Percentiles rank a stretch among this genome's conserved stretches.
Evolutionary conservation across 106 monocot species (phyloP).

Genomic region (Agapanthus africanus): DNA sequence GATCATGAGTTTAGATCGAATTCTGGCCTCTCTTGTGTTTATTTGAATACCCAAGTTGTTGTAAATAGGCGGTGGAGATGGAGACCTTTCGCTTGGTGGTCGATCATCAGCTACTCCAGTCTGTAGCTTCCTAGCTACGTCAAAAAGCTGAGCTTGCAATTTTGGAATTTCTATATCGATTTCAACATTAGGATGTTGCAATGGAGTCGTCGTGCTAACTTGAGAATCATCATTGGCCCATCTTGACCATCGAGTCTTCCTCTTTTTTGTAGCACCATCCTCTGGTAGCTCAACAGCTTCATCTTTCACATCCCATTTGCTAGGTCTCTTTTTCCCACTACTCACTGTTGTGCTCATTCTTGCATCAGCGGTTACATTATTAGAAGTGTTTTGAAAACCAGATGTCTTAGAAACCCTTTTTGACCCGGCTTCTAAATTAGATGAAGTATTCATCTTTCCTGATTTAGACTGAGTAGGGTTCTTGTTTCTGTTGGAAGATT

Average conservation of each 20-base stretch:
- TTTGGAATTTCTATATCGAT: slow-evolving; percentile 1
- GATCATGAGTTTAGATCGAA: slow-evolving; percentile 11
- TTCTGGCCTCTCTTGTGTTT: slow-evolving; percentile 10
- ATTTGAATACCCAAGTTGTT: slow-evolving; percentile 14
- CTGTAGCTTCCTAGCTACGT: slow-evolving; percentile 5
- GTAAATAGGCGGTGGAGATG: slow-evolving; percentile 20
- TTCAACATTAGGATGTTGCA: not conserved
- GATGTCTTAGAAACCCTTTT: not conserved
- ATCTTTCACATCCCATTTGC: slow-evolving; percentile 19
- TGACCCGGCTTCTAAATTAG: not conserved
- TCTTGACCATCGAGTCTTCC: slow-evolving; percentile 16
- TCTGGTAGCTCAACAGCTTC: slow-evolving; percentile 3
- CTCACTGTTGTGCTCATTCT: not conserved
- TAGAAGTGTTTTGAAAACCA: not conserved
- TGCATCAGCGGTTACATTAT: not conserved
- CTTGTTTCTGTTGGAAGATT: not conserved
- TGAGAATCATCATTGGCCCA: slow-evolving; percentile 16
- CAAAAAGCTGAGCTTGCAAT: slow-evolving; percentile 11
- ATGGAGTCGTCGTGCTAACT: not conserved
- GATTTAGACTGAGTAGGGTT: not conserved
- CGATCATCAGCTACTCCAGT: slow-evolving; percentile 17
- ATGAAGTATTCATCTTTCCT: slow-evolving; percentile 3
- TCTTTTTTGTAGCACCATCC: not conserved
- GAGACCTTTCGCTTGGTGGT: slow-evolving; percentile 18
- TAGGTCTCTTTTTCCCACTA: slow-evolving; percentile 9